Evolutionary conservation across 139 green algal species (phyloP).

Genomic region (Eudorina sp.): DNA sequence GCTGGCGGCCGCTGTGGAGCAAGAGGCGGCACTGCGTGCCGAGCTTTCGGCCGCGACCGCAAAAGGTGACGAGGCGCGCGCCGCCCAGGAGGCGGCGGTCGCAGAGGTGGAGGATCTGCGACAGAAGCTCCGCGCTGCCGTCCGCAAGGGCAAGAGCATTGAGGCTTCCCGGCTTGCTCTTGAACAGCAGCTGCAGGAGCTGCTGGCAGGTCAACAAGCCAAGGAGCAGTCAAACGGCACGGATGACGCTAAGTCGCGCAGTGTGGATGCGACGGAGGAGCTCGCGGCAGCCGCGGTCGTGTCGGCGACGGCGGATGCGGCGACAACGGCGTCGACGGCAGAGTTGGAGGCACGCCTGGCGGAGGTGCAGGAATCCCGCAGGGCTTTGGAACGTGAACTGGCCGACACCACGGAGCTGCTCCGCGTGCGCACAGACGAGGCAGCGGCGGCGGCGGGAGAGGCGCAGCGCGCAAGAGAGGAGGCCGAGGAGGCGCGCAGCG

Average conservation of each 20-base stretch:
- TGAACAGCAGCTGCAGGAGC: slow-evolving; percentile 36
- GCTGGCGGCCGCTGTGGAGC: background rate
- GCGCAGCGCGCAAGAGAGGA: background rate
- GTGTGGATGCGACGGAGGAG: background rate
- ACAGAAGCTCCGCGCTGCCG: slow-evolving; percentile 44
- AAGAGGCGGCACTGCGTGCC: slow-evolving; percentile 12
- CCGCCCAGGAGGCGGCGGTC: background rate
- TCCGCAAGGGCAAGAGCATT: slow-evolving; percentile 54
- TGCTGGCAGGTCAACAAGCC: background rate
- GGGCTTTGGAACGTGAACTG: background rate
- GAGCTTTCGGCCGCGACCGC: background rate
- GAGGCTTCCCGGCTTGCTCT: slow-evolving; percentile 24
- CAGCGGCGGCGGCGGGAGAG: background rate
- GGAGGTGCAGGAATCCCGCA: background rate
- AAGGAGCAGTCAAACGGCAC: background rate
- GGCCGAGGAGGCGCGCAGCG: background rate
- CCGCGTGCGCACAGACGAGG: background rate
- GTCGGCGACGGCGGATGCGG: background rate
- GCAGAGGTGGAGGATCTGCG: slow-evolving; percentile 51
- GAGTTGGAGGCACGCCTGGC: slow-evolving; percentile 1
- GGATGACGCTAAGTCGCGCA: background rate
- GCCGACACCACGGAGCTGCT: background rate
- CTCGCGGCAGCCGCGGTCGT: background rate
- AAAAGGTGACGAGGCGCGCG: background rate
- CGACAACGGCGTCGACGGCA: background rate